Evolutionary conservation across 2,329 filamentous ascomycete species (phyloP), one percentile per base, ranked within the genome.

Genomic region (Zopfia rhizophila): DNA sequence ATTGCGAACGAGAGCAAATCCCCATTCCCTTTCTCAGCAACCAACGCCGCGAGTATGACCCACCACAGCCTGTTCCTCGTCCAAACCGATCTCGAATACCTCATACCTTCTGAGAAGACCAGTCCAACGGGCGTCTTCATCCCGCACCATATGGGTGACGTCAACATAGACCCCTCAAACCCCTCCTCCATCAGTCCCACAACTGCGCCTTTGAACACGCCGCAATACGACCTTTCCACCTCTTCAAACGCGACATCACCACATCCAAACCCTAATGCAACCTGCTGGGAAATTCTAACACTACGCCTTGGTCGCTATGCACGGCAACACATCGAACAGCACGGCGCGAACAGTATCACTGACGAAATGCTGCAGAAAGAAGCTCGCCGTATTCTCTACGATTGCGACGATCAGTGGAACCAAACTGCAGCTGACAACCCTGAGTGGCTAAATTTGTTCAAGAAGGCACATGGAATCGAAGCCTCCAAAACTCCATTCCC

Each of bases 251-350:
- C 16, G 10, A 16, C 11, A 13, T 27, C 32, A 6, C 29, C 39
- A n/a, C 10, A 39, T 7, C 53, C 24, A 23, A 55, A 66, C 28
- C 53, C 54, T 2, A 63, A 58, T 24, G 66, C 63, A 2, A 80
- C 76, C 1, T 79, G 76, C 56, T 79, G 77, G 77, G 77, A 79
- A 43, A 73, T 79, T 10, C 60, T 80, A 10, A 79, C 77, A 0
- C 65, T 79, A 1, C 63, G 72, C 7, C 61, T 80, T 4, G 77
- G 76, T 23, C 70, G 65, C 24, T 79, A 72, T 43, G 76, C 75
- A 5, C 72, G 74, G 39, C 65, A 74, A 48, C 56, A 70, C 12
- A 66, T 67, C 3, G 60, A 64, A 18, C 45, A 69, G 25, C 68
- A 75, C 29, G 61, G 75, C 1, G 55, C 72, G 12, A 37, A 49